Percentiles rank a stretch among this genome's conserved stretches.
phyloP scores from a whole-genome alignment of 441 rosid genomes.

The Adansonia grandidieri region DNA sequence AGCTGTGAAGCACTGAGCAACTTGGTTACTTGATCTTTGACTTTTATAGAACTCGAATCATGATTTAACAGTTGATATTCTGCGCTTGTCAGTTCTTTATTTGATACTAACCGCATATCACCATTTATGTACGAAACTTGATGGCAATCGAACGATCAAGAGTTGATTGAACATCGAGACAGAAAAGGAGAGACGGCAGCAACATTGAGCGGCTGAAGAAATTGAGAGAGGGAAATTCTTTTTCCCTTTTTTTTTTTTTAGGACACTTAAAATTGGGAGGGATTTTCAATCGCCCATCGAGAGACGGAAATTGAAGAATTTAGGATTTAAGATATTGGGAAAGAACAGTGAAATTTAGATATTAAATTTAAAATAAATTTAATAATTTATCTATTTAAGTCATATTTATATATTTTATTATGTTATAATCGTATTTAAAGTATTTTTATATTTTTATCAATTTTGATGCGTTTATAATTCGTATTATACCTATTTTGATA shows the following conservation, averaged over 20 bases:
- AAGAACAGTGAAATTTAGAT: neutral
- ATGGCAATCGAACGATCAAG: neutral
- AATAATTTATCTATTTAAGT: too few species aligned
- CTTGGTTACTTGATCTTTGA: slow-evolving; percentile 24
- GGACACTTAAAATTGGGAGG: neutral
- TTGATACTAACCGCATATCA: neutral
- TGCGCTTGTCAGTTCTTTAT: slow-evolving; percentile 2
- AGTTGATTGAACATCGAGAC: neutral
- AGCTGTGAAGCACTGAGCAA: slow-evolving; percentile 28
- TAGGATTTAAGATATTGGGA: neutral
- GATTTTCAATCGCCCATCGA: neutral
- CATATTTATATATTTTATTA: too few species aligned
- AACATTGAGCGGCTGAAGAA: too few species aligned
- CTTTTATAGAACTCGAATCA: neutral
- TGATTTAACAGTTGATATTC: slow-evolving; percentile 10
- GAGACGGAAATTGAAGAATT: neutral
- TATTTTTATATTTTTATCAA: too few species aligned
- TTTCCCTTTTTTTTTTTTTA: too few species aligned
- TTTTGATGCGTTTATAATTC: too few species aligned
- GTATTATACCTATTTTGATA: too few species aligned
- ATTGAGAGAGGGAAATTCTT: neutral
- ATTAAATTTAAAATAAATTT: too few species aligned
- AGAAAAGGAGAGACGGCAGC: neutral
- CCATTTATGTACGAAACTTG: neutral
- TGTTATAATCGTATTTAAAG: too few species aligned